These are phyloP conservation scores for Microcera coccophila DNA, from an alignment of 2,329 filamentous ascomycete genomes.

Conservation along the genomic window DNA sequence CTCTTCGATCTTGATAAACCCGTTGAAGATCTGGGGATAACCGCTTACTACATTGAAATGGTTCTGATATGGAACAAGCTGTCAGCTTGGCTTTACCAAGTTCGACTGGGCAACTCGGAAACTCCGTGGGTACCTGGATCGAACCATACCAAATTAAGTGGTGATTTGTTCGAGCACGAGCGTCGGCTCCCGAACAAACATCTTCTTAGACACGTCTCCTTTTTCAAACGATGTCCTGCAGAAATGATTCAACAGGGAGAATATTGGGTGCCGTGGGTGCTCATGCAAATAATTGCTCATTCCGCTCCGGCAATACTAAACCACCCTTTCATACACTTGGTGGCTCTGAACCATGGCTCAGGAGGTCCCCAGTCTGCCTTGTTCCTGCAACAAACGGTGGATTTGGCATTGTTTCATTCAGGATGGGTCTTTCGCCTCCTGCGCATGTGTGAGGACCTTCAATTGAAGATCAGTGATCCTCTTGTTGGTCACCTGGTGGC, in stretches of 20 bases:
- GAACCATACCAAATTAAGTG: neutral
- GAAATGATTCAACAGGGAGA: neutral
- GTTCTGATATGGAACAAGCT: constrained; percentile 1
- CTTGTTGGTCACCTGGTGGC: constrained; percentile 7
- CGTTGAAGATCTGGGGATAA: neutral
- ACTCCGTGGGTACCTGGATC: constrained; percentile 1
- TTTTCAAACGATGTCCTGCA: neutral
- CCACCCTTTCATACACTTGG: constrained; percentile 4
- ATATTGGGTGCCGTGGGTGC: constrained; percentile 5
- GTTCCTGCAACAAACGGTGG: constrained; percentile 5
- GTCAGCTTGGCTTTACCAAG: neutral
- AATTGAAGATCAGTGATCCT: constrained; percentile 1
- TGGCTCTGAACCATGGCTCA: neutral
- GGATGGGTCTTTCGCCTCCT: constrained; percentile 3
- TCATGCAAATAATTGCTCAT: constrained; percentile 1
- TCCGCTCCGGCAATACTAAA: constrained; percentile 1
- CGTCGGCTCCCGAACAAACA: neutral
- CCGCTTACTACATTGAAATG: neutral
- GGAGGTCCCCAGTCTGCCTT: neutral
- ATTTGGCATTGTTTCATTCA: constrained; percentile 3
- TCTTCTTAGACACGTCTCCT: neutral
- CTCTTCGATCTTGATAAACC: neutral
- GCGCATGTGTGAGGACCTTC: neutral
- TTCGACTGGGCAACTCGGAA: neutral
- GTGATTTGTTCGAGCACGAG: neutral